Base-by-base conservation (phyloP, 108 stramenopile genomes). In the Cyclotella kingstonii region DNA sequence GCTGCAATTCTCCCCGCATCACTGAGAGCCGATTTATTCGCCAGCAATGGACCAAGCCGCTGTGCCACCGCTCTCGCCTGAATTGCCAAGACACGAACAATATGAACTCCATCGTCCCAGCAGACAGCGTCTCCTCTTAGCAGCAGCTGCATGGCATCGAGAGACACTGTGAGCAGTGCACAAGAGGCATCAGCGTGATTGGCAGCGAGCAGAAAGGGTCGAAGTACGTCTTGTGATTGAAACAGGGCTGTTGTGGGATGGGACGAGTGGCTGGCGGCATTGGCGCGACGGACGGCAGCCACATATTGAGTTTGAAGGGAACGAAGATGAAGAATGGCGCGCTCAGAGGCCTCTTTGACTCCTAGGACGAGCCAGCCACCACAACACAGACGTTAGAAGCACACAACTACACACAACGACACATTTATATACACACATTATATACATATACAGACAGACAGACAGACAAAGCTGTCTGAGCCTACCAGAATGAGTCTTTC, bases 401-500 rank as follows among this genome's bases (percentile, higher is more conserved):
- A n/a, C n/a, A n/a, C n/a, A n/a, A n/a, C n/a, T n/a, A n/a, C n/a
- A n/a, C n/a, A n/a, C n/a, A n/a, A n/a, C n/a, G n/a, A n/a, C n/a
- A n/a, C n/a, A n/a, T n/a, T n/a, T n/a, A n/a, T n/a, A n/a, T n/a
- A n/a, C n/a, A n/a, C n/a, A n/a, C n/a, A n/a, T n/a, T n/a, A n/a
- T n/a, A n/a, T n/a, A n/a, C n/a, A n/a, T n/a, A 30, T 44, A n/a
- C 40, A 22, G 14, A 53, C 8, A 31, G 15, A 31, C 0, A 41
- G 47, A 21, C 17, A 22, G n/a, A 71, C 4, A 35, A 19, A 15
- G 0, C 23, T 15, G 44, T 3, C 6, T 4, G 35, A 50, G 57
- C 83, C 9, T 64, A 82, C 88, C 91, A 12, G 92, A 89, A 82
- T 93, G 89, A 48, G 82, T 83, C 66, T 84, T 85, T 34, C 92